Conservation (phyloP, 768 basidiomycete genomes). For the Rhodosporidiobolus sp. region DNA sequence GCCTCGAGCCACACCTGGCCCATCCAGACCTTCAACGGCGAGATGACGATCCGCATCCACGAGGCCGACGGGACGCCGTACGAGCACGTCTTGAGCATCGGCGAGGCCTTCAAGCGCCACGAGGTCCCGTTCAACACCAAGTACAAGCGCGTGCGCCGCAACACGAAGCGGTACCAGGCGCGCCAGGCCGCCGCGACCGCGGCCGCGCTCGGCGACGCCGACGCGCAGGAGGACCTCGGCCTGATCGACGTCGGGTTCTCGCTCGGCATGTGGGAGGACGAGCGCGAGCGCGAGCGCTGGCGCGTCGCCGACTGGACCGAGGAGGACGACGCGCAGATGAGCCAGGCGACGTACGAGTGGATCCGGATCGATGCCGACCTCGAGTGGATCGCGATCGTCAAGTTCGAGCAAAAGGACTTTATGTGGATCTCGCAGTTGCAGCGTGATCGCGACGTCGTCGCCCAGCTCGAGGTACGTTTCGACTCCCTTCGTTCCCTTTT, state of each 20-base stretch:
- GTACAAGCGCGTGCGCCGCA: conserved; percentile 91
- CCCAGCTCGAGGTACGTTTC: conserved; percentile 86
- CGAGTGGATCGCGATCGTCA: conserved; percentile 93
- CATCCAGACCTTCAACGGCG: conserved; percentile 89
- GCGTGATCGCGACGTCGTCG: conserved; percentile 91
- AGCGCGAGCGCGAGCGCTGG: conserved; percentile 82
- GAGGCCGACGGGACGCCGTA: conserved; percentile 99
- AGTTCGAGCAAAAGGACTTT: conserved; percentile 92
- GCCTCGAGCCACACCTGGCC: conserved; percentile 52
- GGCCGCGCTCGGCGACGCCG: conserved; percentile 68
- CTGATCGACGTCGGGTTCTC: conserved; percentile 93
- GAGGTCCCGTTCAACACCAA: conserved; percentile 98
- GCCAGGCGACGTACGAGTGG: conserved; percentile 97
- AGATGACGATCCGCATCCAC: conserved; percentile 97
- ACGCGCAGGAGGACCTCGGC: conserved; percentile 81
- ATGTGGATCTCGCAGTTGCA: conserved; percentile 98
- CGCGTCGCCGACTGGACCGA: conserved; percentile 97
- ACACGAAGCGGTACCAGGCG: conserved; percentile 92
- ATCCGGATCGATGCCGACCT: conserved; percentile 98
- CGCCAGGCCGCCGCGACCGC: conserved; percentile 89
- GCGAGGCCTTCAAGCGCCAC: conserved; percentile 80
- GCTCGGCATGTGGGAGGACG: conserved; percentile 92
- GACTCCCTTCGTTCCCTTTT: not conserved
- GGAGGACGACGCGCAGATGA: conserved; percentile 80
- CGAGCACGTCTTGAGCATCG: conserved; percentile 93